Evolutionary conservation across 2,329 filamentous ascomycete species (phyloP).

Genomic region (Bertia moriformis): DNA sequence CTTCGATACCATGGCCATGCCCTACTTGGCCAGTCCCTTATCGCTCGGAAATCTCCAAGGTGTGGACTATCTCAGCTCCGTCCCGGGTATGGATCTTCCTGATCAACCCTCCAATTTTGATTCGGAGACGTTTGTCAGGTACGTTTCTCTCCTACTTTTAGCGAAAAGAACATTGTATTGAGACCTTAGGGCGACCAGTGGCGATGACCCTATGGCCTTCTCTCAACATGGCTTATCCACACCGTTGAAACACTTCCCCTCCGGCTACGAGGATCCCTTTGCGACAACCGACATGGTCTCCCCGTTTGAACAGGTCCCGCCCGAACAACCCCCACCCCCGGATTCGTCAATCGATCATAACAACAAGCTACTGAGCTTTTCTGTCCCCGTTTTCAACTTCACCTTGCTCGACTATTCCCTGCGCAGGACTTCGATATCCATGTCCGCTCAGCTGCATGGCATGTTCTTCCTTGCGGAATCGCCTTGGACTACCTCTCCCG

Average conservation of each 20-base stretch:
- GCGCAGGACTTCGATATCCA: slow-evolving; percentile 35
- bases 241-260: slow-evolving; percentile 30
- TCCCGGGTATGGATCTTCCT: slow-evolving; percentile 35
- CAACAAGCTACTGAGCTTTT: slow-evolving; percentile 20
- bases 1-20: slow-evolving; percentile 45
- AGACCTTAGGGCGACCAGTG: no score
- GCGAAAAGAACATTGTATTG: slow-evolving; percentile 5
- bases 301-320: slow-evolving; percentile 22
- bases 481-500: slow-evolving; percentile 22
- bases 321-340: slow-evolving; percentile 31
- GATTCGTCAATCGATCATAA: slow-evolving; percentile 47
- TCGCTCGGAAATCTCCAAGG: slow-evolving; percentile 33
- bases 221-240: slow-evolving; percentile 21
- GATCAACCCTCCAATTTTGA: slow-evolving; percentile 46
- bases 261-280: slow-evolving; percentile 25
- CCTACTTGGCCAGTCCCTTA: slow-evolving; percentile 41
- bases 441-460: slow-evolving; percentile 48
- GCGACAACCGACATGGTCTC: slow-evolving; percentile 24
- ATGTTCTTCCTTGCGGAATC: slow-evolving; percentile 58
- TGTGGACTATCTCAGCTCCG: slow-evolving; percentile 26
- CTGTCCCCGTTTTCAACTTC: slow-evolving; percentile 15
- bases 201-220: slow-evolving; percentile 34
- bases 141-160: no score
- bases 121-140: slow-evolving; percentile 45
- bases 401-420: slow-evolving; percentile 43